Base-by-base conservation (phyloP, 2,329 filamentous ascomycete genomes). In the Verticillium isaacii region DNA sequence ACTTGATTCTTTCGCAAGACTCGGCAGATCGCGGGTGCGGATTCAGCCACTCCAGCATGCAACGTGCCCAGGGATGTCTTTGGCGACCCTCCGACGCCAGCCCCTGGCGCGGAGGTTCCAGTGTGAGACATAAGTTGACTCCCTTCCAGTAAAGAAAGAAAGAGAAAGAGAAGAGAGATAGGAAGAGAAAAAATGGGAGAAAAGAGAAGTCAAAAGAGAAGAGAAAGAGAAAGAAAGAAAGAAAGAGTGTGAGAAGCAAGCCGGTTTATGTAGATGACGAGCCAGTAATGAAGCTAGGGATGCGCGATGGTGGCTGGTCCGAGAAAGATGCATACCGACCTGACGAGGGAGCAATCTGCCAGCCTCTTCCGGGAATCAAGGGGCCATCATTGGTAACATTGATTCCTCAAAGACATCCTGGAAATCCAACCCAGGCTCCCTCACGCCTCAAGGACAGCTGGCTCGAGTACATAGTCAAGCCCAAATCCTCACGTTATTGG, bases 211-310 rank as follows among this genome's bases (percentile, higher is more conserved):
- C 41, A 41, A 58, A 58, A 50, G 57, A 58, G 57, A 32, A 50
- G 57, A 58, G 57, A 23, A 58, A 58, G 57, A 58, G 57, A 58
- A 45, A 58, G 57, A 58, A 58, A 58, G 57, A 45, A 45, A 58
- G 57, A 58, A 29, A 58, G 19, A 41, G 32, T 32, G 25, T 14
- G 23, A 7, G 14, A 14, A 32, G 37, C 15, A 17, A 25, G 17
- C n/a, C 15, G 15, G 32, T 11, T 50, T 58, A 58, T 23, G 19
- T 25, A 52, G 11, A 23, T 25, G 45, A 19, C 1, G 23, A 23
- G n/a, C 19, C 19, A 12, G 9, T 8, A 25, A 52, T 52, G 39
- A 52, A 23, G 19, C 19, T 5, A 52, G 45, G 45, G 45, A 52
- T 52, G 19, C 8, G 57, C 17, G 39, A 25, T 15, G 8, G 37